Conservation (phyloP, 1,284 basidiomycete species). For the Moesziomyces sp. region DNA sequence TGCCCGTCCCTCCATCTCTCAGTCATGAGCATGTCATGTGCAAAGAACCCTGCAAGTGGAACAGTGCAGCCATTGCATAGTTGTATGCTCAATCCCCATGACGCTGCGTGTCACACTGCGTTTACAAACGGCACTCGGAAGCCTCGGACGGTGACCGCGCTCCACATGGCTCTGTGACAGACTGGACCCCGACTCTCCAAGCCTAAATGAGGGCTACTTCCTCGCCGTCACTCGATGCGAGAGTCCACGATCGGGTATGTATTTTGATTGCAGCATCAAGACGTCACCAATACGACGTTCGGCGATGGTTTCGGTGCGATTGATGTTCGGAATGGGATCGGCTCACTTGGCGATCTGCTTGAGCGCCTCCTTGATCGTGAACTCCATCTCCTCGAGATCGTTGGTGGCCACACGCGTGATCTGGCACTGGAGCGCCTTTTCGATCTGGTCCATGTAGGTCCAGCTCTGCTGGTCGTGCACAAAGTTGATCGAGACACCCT, state of each 20-base stretch:
- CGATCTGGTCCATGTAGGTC: slow-evolving; percentile 64
- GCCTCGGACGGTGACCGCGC: slow-evolving; percentile 14
- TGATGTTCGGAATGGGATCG: neutral
- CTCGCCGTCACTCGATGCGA: neutral
- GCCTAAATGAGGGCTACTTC: no score
- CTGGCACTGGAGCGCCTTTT: slow-evolving; percentile 61
- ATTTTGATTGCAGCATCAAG: slow-evolving; percentile 6
- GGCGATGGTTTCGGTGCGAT: neutral
- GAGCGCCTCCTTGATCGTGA: slow-evolving; percentile 64
- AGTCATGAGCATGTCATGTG: no score
- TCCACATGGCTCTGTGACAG: slow-evolving; percentile 3
- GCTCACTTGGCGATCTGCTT: slow-evolving; percentile 50
- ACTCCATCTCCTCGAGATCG: slow-evolving; percentile 66
- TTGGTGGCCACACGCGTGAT: slow-evolving; percentile 64
- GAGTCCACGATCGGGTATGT: slow-evolving; percentile 15
- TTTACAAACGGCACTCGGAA: neutral
- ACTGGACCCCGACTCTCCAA: neutral
- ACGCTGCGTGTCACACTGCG: neutral
- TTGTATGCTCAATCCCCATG: no score
- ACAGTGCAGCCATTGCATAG: no score
- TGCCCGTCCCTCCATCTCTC: no score
- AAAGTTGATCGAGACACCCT: slow-evolving; percentile 67
- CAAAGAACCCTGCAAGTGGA: no score
- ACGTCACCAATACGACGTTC: neutral
- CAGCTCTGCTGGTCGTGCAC: slow-evolving; percentile 64